Base-by-base conservation (phyloP, 2,329 filamentous ascomycete species). In the Achaetomium macrosporum region DNA sequence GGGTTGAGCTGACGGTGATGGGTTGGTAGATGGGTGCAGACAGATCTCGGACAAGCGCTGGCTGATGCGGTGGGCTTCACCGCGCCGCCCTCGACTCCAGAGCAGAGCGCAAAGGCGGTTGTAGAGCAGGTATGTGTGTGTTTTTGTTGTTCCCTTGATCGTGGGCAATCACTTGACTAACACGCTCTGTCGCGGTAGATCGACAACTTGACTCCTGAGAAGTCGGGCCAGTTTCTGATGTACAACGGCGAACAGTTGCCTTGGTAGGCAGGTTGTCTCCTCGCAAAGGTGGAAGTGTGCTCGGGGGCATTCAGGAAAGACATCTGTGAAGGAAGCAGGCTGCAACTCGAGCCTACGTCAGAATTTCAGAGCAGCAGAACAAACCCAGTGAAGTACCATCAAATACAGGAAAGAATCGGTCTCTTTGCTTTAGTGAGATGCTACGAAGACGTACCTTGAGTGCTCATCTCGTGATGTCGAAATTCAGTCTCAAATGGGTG, bases 1-100 rank as follows among this genome's bases (percentile, higher is more conserved):
- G 25, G 15, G 16, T 19, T 11, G 11, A 29, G 15, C 35, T 17
- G 35, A 5, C 8, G 20, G 19, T 10, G 40, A 30, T 8, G 31
- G 17, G 39, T 25, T 17, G 12, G 40, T 30, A 64, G 63, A 49
- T 64, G 61, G 61, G 63, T 64, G 49, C 59, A 65, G 47, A 66
- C 64, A 1, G 5, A 9, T 3, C 59, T 65, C 57, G 64, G 64
- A 1, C 61, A 63, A 54, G 51, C 39, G 0, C 40, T 66, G 11
- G 64, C 63, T 9, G 60, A 65, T 52, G 57, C 54, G 5, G 29
- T 65, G 25, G 58, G 59, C 16, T 53, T 61, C 29, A 47, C 49
- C 45, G 57, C 62, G 50, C 62, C 63, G 9, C 58, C 62, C 3
- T 49, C 58, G 44, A 57, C 47, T 4, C 42, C 55, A 3, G 58